Base-by-base conservation (phyloP, 441 rosid genomes). In the Brassica hybrid region DNA sequence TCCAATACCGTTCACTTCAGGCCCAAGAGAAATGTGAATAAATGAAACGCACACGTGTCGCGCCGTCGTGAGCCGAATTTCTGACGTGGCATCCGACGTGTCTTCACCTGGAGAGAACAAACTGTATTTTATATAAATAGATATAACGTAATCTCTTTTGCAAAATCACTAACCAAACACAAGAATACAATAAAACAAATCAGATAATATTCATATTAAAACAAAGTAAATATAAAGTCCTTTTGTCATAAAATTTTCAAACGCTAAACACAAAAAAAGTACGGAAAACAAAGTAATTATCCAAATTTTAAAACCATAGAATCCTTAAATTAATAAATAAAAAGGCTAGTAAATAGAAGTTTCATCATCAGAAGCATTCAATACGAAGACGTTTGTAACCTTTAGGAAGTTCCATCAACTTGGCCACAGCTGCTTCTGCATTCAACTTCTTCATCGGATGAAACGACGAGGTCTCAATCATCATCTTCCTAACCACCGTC, bases 351-450 rank as follows among this genome's bases (percentile, higher is more conserved):
- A 59, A 9, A 27, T 27, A 27, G 32, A 27, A 27, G 56, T 48
- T 45, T n/a, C 56, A 5, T 50, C 5, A 48, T 69, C 74, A 76
- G 2, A 76, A 69, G 36, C 58, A 76, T 52, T 76, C 34, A 9
- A 76, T 76, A 7, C 12, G 9, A 2, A 69, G n/a, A 34, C 6
- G 7, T 21, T 50, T 4, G 14, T 69, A 4, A 63, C 70, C 14
- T 61, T 34, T 34, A 68, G 63, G n/a, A 50, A 76, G 74, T 23
- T 62, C 3, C 70, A 10, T 69, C 7, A 76, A 65, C 52, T 56
- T 65, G 52, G 10, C 52, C 17, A 71, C 60, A 23, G 61, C 63
- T 64, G 38, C 60, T 71, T 64, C 67, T 3, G n/a, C 56, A 16
- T 38, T 3, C 0, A 57, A n/a, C 66, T 27, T 64, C 71, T 76